phyloP scores from a whole-genome alignment of 768 basidiomycete species.

The Collybiopsis confluens region DNA sequence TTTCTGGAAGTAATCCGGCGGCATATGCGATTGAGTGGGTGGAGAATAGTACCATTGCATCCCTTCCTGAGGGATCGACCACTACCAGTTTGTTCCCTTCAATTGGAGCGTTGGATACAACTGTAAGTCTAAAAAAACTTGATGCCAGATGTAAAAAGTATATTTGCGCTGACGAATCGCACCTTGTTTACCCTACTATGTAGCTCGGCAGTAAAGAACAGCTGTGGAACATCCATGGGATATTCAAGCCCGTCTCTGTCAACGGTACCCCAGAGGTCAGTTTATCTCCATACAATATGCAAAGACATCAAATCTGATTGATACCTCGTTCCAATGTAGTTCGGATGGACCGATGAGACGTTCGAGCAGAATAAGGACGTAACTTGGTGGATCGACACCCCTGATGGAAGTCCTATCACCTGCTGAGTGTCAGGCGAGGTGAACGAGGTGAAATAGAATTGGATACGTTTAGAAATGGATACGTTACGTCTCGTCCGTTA shows the following conservation, averaged over 20 bases:
- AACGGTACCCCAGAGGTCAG: not conserved
- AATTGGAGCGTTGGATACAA: not conserved
- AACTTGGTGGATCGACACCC: not conserved
- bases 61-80: not conserved
- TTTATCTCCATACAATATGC: not conserved
- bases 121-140: too few relatives aligned
- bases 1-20: not conserved
- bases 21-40: slow-evolving; percentile 1
- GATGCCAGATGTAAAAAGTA: too few relatives aligned
- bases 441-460: too few relatives aligned
- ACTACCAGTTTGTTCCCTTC: not conserved
- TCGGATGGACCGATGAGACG: not conserved
- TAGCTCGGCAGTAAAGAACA: not conserved
- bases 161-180: not conserved
- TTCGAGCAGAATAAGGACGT: not conserved
- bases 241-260: not conserved
- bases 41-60: not conserved
- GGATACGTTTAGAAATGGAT: too few relatives aligned
- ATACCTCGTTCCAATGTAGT: not conserved
- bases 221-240: not conserved
- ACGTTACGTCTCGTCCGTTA: too few relatives aligned
- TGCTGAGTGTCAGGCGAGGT: too few relatives aligned
- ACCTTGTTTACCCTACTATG: not conserved
- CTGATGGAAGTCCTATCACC: not conserved
- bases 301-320: not conserved